A percentile compares a stretch with the other conserved stretches of the same genome.
These are phyloP conservation scores for Torrubiella hemipterigena DNA, from an alignment of 2,329 filamentous ascomycete genomes.

Conservation along the genomic window DNA sequence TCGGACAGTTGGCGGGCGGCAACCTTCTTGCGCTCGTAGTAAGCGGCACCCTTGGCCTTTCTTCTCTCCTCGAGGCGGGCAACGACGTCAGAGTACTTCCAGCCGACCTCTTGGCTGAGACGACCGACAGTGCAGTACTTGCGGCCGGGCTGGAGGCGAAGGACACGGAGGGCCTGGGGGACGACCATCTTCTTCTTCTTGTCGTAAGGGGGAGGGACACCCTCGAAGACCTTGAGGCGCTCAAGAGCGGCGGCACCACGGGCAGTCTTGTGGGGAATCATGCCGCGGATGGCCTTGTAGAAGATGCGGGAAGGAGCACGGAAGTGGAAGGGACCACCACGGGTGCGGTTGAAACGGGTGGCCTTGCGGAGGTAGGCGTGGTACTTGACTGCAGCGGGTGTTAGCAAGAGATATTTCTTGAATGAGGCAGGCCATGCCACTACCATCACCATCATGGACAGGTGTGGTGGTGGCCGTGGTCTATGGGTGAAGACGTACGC, in stretches of 20 bases:
- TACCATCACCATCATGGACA: too few relatives aligned
- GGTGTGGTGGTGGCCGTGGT: slow-evolving; percentile 8
- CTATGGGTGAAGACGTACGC: slow-evolving; percentile 59
- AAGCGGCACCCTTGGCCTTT: slow-evolving; percentile 98
- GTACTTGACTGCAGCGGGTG: slow-evolving; percentile 80
- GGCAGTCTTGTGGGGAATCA: slow-evolving; percentile 99
- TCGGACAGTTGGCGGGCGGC: slow-evolving; percentile 81
- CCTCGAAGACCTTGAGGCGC: slow-evolving; percentile 99
- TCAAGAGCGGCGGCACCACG: slow-evolving; percentile 93
- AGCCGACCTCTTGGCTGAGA: slow-evolving; percentile 97
- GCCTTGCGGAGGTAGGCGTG: slow-evolving; percentile 99
- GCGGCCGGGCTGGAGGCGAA: slow-evolving; percentile 95
- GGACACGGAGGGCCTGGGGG: slow-evolving; percentile 91
- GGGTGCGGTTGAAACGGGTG: slow-evolving; percentile 98
- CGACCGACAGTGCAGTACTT: slow-evolving; percentile 99
- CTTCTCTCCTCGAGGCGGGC: slow-evolving; percentile 96
- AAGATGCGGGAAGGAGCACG: slow-evolving; percentile 98
- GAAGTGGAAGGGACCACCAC: slow-evolving; percentile 99
- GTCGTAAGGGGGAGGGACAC: slow-evolving; percentile 97
- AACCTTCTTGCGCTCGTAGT: slow-evolving; percentile 99
- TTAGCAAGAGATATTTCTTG: slow-evolving; percentile 28
- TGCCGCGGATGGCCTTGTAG: slow-evolving; percentile 99
- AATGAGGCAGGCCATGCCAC: too few relatives aligned
- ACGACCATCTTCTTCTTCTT: slow-evolving; percentile 99
- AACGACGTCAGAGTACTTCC: slow-evolving; percentile 99